Evolutionary conservation across 768 basidiomycete genomes (phyloP).

Genomic region (Gyrodon lividus): DNA sequence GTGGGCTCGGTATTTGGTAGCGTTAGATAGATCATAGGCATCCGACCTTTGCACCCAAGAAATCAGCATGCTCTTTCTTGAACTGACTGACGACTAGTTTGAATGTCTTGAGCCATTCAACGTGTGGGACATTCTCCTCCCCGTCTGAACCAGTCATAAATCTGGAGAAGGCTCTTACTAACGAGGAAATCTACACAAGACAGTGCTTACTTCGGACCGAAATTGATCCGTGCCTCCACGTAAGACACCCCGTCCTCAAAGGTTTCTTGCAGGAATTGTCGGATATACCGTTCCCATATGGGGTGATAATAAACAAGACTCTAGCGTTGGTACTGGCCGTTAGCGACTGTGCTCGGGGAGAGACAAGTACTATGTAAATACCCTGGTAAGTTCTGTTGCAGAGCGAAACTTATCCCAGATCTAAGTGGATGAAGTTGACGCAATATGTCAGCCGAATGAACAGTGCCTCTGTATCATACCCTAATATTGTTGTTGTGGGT

Average conservation of each 20-base stretch:
- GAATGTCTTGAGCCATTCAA: slow-evolving; percentile 57
- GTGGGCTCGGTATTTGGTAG: neutral
- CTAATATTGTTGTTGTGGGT: slow-evolving; percentile 71
- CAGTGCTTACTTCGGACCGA: slow-evolving; percentile 48
- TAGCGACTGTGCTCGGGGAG: neutral
- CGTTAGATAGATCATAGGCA: neutral
- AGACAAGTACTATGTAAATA: slow-evolving; percentile 31
- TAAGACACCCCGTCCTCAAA: slow-evolving; percentile 74
- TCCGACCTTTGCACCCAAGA: slow-evolving; percentile 63
- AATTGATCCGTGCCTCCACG: slow-evolving; percentile 67
- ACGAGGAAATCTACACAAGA: neutral
- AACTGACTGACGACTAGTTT: slow-evolving; percentile 52
- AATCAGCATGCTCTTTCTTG: slow-evolving; percentile 56
- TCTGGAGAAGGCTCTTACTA: slow-evolving; percentile 31
- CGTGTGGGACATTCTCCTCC: slow-evolving; percentile 54
- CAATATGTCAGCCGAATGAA: neutral
- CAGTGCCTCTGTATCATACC: slow-evolving; percentile 33
- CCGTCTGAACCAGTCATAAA: slow-evolving; percentile 59
- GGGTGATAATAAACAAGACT: slow-evolving; percentile 49
- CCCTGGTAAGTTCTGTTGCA: slow-evolving; percentile 49
- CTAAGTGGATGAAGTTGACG: slow-evolving; percentile 33
- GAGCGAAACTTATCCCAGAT: slow-evolving; percentile 75
- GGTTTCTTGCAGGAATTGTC: slow-evolving; percentile 58
- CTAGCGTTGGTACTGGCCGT: slow-evolving; percentile 20
- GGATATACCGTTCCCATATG: slow-evolving; percentile 58